phyloP scores from a whole-genome alignment of 805 yeast species.

The Candida orba region DNA sequence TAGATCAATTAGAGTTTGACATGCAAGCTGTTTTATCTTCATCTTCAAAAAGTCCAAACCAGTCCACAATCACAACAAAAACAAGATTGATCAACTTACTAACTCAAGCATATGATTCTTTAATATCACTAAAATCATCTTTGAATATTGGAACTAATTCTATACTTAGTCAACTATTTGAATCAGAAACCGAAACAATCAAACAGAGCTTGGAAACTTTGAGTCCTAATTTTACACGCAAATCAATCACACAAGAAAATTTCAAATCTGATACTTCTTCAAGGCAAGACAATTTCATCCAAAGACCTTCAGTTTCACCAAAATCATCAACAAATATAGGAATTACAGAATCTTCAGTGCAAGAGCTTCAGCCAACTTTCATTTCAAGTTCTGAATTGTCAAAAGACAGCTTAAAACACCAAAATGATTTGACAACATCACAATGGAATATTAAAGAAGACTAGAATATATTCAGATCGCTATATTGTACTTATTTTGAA shows the following conservation, averaged over 20 bases:
- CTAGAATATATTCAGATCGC: no score
- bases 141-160: conserved; percentile 9
- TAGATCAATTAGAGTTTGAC: conserved; percentile 16
- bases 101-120: conserved; percentile 1
- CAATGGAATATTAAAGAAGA: no score
- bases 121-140: neutral
- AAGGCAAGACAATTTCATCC: neutral
- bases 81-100: conserved; percentile 2
- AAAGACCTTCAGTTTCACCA: neutral
- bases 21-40: conserved; percentile 1
- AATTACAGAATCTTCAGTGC: neutral
- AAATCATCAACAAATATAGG: neutral
- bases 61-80: neutral
- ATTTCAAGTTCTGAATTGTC: conserved; percentile 1
- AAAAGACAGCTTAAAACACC: conserved; percentile 1
- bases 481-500: no score
- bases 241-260: neutral
- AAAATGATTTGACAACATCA: no score
- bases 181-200: conserved; percentile 14
- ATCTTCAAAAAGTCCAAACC: neutral
- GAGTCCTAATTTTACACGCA: conserved; percentile 5
- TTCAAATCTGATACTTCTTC: neutral
- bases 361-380: conserved; percentile 1
- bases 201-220: conserved; percentile 12
- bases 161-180: conserved; percentile 10